Evolutionary conservation across 768 basidiomycete genomes (phyloP), one percentile per base, ranked within the genome.

Genomic region (Pleurotus sapidus): DNA sequence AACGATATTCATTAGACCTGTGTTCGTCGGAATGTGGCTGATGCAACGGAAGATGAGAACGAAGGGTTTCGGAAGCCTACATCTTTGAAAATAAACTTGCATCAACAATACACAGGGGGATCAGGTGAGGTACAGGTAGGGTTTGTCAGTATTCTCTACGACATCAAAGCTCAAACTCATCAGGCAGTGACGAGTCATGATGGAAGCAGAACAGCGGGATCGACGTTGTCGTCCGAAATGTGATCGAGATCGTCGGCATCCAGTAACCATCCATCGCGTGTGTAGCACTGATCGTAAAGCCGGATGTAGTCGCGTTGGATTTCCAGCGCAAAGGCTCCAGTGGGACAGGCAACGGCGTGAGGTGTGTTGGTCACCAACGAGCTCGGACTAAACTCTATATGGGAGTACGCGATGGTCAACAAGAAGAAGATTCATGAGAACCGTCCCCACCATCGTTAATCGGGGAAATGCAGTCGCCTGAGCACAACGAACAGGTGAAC

Each of bases 401-500:
- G 30, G 8, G 3, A 34, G 30, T 3, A 34, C 30, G 30, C 30
- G 11, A 34, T 11, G 30, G 30, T 34, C 9, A 34, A 34, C 30
- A 34, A 34, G 8, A 34, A 8, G 30, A 34, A 34, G 30, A 34
- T 34, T 11, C 0, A 34, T 9, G 30, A 3, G 30, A 34, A 11
- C 30, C 30, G 30, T 34, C 30, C 30, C 30, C 30, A 34, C 30
- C 30, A 34, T 34, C 30, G 30, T 34, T 34, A 9, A 34, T 34
- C 30, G 30, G 30, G 11, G 7, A 54, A 42, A 24, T 20, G 20
- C 6, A 20, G 51, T 42, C 39, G 14, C 15, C 37, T 34, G 30
- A 24, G 18, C 51, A 54, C 51, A 54, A 54, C 11, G 51, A 39
- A 24, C 51, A 54, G 39, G 51, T 54, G 39, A 54, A 54, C 20